These are phyloP conservation scores for Lactifluus hygrophoroides DNA, from an alignment of 768 basidiomycete species.

Conservation along the genomic window DNA sequence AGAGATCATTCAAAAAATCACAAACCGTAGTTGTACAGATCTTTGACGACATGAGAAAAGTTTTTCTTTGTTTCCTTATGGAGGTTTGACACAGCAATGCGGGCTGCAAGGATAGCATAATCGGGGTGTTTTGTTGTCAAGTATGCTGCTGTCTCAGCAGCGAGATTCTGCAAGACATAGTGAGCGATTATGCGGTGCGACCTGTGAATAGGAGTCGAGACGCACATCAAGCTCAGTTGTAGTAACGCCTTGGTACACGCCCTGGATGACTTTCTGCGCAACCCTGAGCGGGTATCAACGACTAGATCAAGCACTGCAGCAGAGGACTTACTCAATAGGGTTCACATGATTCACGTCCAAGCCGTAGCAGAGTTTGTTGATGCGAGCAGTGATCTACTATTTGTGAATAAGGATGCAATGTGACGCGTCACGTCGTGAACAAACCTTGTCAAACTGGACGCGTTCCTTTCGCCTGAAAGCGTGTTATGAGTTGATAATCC, in stretches of 20 bases:
- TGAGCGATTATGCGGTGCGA: neutral
- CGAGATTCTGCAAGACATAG: constrained; percentile 61
- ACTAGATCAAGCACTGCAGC: neutral
- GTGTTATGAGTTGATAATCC: constrained; percentile 13
- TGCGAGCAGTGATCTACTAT: constrained; percentile 71
- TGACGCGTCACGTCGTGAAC: constrained; percentile 19
- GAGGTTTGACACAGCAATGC: constrained; percentile 96
- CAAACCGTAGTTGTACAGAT: constrained; percentile 82
- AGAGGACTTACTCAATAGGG: constrained; percentile 68
- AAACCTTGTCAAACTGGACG: constrained; percentile 88
- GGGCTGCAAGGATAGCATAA: constrained; percentile 95
- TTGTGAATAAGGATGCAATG: neutral
- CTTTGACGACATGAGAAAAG: constrained; percentile 86
- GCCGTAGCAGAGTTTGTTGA: constrained; percentile 91
- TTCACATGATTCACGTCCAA: constrained; percentile 88
- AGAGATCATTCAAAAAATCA: neutral
- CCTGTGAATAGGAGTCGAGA: neutral
- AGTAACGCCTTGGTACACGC: constrained; percentile 92
- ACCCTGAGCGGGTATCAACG: constrained; percentile 40
- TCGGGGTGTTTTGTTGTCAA: constrained; percentile 97
- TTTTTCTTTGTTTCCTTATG: constrained; percentile 99
- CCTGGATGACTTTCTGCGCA: constrained; percentile 85
- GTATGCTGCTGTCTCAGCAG: constrained; percentile 94
- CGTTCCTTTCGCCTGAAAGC: constrained; percentile 70
- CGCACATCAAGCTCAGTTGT: constrained; percentile 94